Base-by-base conservation (phyloP, 371 early-diverging fungal species). In the Lichtheimia ramosa region DNA sequence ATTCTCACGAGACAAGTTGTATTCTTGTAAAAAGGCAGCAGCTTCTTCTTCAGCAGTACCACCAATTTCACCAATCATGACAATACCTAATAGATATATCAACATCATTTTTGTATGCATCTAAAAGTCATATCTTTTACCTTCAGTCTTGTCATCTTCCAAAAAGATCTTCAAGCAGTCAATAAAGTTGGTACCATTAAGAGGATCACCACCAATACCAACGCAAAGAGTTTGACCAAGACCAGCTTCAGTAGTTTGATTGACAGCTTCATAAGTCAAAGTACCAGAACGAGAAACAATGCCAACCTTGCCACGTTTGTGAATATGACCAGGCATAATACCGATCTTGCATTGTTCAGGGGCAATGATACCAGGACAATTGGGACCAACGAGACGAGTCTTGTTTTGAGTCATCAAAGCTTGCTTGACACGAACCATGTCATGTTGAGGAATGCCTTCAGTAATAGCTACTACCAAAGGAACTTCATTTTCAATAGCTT, bases 321-420 rank as follows among this genome's bases (percentile, higher is more conserved):
- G 95, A 79, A 99, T 98, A 74, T 93, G 92, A 53, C 96, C 99
- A 43, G 98, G 98, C 98, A 99, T 98, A 77, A 98, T 98, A 63
- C 99, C 99, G 62, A 99, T 97, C 89, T 98, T 99, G 88, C 99
- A 98, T 70, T 91, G 93, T 43, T 83, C 92, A 39, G 98, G 97
- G 57, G 92, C 90, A 77, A 99, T 99, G 81, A 99, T 97, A 70
- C 99, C 99, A n/a, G 99, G 99, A 82, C 99, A 99, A 89, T 99
- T 99, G 73, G 98, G 98, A 42, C 99, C 98, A 48, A 98, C 91
- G 56, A 99, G 86, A 60, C 99, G 92, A 16, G 98, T 89, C 85
- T 95, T 96, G 71, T 65, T 66, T 80, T 96, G 96, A 28, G 84
- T 77, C 67, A 83, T 73, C 63, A 91, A 79, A 6, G 88, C 90